Evolutionary conservation across 805 yeast species (phyloP), one percentile per base, ranked within the genome.

Genomic region (Schizosaccharomyces cryophilus): DNA sequence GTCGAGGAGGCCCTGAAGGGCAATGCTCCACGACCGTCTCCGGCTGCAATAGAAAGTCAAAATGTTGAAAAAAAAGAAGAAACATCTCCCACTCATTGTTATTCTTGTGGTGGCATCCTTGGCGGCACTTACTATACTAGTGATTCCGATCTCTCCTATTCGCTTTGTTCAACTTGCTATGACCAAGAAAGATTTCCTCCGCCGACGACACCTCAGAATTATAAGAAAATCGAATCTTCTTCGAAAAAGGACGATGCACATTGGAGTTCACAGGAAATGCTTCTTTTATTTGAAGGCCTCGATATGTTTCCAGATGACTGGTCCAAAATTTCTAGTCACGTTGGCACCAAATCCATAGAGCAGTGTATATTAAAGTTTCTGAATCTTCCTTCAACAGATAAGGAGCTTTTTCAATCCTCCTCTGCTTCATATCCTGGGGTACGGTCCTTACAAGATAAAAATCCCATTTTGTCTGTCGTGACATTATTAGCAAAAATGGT

Each of bases 221-320:
- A 84, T 68, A 78, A 93, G 63, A 82, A 84, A 72, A 74, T 93
- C 65, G 42, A 13, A 7, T 9, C 21, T 19, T n/a, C 6, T 19
- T 6, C 7, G 11, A 21, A 59, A 42, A 21, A 38, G 42, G 35
- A 40, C 4, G 75, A 73, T 42, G 67, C 67, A 11, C 73, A 76
- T 29, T 93, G 99, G 99, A 74, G 84, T 3, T 94, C 87, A 68
- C 95, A 88, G 72, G 99, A 93, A 72, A 70, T 83, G 9, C 75
- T 93, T 64, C 74, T 89, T 64, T 76, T 93, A 61, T 76, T 93
- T 62, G 98, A 93, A 74, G 98, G 87, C 56, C 77, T 93, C 61
- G 98, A 93, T 73, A 85, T 93, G 89, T 87, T 75, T 72, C 87
- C 85, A 61, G 84, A 86, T 65, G 89, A 90, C 70, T 93, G 99